Percentiles rank a stretch among this genome's conserved stretches.
phyloP scores from a whole-genome alignment of 495 filamentous ascomycete species.

The Venustampulla echinocandica region DNA sequence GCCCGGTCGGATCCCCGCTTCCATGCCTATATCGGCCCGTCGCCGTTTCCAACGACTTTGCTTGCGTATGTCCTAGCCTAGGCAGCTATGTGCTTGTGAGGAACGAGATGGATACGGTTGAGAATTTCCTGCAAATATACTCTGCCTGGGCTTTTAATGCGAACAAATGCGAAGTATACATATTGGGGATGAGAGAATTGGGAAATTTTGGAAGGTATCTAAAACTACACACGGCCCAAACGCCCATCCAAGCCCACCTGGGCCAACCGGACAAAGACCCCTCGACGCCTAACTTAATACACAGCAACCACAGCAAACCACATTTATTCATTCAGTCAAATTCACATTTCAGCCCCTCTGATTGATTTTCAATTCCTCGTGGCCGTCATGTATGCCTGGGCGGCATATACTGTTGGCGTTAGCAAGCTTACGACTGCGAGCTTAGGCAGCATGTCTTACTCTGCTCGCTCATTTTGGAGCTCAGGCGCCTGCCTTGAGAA shows the following conservation, averaged over 20 bases:
- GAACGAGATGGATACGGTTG: background rate
- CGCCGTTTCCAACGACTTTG: background rate
- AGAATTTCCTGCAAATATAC: background rate
- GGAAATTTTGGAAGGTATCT: background rate
- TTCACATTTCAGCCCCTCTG: background rate
- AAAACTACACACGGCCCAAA: background rate
- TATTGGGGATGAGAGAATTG: background rate
- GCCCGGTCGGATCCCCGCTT: constrained; percentile 16
- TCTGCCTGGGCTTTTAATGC: background rate
- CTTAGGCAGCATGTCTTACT: background rate
- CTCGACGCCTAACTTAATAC: background rate
- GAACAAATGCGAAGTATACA: background rate
- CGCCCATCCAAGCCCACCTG: background rate
- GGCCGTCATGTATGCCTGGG: background rate
- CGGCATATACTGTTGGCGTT: background rate
- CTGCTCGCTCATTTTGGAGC: background rate
- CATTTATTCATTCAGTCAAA: background rate
- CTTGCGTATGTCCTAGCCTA: background rate
- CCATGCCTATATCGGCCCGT: background rate
- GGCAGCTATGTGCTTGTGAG: background rate
- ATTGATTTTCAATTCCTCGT: background rate
- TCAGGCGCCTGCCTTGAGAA: background rate
- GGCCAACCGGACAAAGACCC: background rate
- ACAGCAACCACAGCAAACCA: background rate
- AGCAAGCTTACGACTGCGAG: background rate